phyloP scores from a whole-genome alignment of 2,329 filamentous ascomycete genomes.

The Exophiala alcalophila region DNA sequence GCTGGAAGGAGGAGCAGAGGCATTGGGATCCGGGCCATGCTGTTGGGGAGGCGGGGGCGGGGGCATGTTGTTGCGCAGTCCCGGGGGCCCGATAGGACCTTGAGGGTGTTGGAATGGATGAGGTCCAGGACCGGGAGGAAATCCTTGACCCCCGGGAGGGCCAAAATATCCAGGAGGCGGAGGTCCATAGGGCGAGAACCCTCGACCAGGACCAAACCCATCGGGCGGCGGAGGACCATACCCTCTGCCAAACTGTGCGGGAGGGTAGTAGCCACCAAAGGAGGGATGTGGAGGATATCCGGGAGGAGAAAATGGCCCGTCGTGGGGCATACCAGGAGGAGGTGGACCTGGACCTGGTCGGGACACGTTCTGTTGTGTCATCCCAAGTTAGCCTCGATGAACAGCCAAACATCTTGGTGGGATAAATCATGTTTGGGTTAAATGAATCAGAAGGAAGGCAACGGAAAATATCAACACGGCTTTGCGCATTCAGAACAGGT shows the following conservation, averaged over 20 bases:
- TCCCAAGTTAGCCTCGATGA: constrained; percentile 12
- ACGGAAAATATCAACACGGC: constrained; percentile 97
- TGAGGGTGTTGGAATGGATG: constrained; percentile 48
- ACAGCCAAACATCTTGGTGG: too few relatives aligned
- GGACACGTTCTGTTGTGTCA: constrained; percentile 40
- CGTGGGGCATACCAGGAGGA: constrained; percentile 40
- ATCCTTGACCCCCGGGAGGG: constrained; percentile 65
- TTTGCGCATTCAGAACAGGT: constrained; percentile 87
- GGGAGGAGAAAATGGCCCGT: constrained; percentile 37
- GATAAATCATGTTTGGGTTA: constrained; percentile 17
- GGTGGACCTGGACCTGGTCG: constrained; percentile 42
- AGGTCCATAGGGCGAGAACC: constrained; percentile 72
- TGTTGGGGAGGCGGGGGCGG: constrained; percentile 34
- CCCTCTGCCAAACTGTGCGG: constrained; percentile 47
- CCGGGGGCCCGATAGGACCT: constrained; percentile 57
- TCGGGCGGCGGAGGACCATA: constrained; percentile 50
- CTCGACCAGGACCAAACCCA: constrained; percentile 58
- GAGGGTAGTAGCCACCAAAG: constrained; percentile 41
- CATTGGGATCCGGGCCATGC: constrained; percentile 29
- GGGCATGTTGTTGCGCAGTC: constrained; percentile 38
- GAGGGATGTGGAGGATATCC: constrained; percentile 48
- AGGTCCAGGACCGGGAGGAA: constrained; percentile 66
- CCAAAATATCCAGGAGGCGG: constrained; percentile 69
- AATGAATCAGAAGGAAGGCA: constrained; percentile 97
- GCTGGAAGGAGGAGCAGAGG: constrained; percentile 30